Percentiles rank a stretch among this genome's conserved stretches.
phyloP scores from a whole-genome alignment of 2,329 filamentous ascomycete genomes.

The Botrytis medusae region DNA sequence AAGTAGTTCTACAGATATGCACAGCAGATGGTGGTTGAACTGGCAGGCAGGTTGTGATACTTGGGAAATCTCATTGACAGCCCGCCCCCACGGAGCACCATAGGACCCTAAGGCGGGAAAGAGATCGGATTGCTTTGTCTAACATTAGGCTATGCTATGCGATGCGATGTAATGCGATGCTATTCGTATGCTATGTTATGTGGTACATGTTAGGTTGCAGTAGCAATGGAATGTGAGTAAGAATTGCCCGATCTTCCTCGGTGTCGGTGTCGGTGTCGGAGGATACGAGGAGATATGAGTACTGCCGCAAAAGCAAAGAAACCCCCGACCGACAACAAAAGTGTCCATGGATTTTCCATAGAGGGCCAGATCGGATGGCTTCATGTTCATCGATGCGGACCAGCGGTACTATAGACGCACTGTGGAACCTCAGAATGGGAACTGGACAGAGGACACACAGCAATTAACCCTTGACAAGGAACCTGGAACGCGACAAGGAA shows the following conservation, averaged over 20 bases:
- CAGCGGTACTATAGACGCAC: constrained; percentile 4
- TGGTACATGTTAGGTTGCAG: neutral
- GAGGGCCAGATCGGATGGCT: neutral
- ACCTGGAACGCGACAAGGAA: neutral
- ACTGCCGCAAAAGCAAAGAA: constrained; percentile 16
- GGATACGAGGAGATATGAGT: constrained; percentile 11
- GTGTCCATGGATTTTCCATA: neutral
- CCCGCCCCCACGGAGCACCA: neutral
- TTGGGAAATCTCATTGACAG: constrained; percentile 9
- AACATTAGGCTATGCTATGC: constrained; percentile 8
- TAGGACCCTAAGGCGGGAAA: neutral
- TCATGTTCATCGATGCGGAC: constrained; percentile 4
- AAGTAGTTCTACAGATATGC: constrained; percentile 9
- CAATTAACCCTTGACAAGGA: neutral
- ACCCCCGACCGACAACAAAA: neutral
- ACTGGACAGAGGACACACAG: neutral
- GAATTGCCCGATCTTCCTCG: constrained; percentile 13
- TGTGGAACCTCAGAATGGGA: neutral
- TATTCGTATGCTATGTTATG: neutral
- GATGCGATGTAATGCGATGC: neutral
- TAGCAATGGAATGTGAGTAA: constrained; percentile 7
- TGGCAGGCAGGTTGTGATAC: constrained; percentile 4
- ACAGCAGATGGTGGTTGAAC: constrained; percentile 4
- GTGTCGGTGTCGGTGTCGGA: neutral
- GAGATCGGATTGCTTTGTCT: constrained; percentile 6